Conservation (phyloP, 306 rosid genomes). For the Rosa lucieae region DNA sequence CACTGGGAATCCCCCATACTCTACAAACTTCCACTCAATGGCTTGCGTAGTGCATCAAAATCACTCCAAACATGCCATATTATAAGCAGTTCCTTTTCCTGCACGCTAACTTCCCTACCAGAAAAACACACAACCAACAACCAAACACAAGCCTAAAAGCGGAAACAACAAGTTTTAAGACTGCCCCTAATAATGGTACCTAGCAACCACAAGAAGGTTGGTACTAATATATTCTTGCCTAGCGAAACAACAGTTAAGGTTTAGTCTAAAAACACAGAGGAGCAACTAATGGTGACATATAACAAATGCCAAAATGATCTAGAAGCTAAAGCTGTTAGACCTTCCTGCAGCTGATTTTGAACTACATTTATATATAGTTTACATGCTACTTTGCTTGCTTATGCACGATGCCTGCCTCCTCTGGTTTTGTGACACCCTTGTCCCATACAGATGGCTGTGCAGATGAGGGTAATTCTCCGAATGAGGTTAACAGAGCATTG, state of each 20-base stretch:
- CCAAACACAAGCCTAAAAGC: background rate
- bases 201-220: conserved; percentile 14
- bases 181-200: background rate
- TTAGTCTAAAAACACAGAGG: background rate
- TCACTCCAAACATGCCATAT: background rate
- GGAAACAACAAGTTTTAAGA: background rate
- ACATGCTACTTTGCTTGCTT: background rate
- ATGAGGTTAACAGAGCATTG: background rate
- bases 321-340: background rate
- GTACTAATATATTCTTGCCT: conserved; percentile 6
- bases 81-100: background rate
- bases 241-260: conserved; percentile 2
- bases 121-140: background rate
- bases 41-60: background rate
- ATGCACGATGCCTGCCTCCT: background rate
- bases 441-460: conserved; percentile 26
- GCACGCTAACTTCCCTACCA: conserved; percentile 13
- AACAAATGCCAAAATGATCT: background rate
- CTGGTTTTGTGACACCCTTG: conserved; percentile 14
- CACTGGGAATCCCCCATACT: conserved; percentile 8
- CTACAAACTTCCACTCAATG: conserved; percentile 12
- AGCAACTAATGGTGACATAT: background rate
- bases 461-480: background rate
- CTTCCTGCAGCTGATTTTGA: background rate
- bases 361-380: background rate